Evolutionary conservation across 1,284 basidiomycete genomes (phyloP).

Genomic region (Cerioporus squamosus): DNA sequence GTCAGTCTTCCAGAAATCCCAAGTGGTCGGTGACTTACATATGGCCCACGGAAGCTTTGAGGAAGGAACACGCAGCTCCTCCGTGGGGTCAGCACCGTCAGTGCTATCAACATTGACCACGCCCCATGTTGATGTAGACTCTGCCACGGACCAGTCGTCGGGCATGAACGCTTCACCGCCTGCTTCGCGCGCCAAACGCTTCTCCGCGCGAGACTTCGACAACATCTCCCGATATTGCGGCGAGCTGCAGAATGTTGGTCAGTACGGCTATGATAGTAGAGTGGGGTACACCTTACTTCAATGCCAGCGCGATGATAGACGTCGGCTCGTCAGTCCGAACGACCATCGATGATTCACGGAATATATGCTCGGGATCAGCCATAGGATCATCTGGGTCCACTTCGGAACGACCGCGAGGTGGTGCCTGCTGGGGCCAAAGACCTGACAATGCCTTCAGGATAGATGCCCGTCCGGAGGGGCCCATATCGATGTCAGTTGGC

Average conservation of each 20-base stretch:
- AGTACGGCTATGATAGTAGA: not conserved
- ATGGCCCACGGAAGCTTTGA: conserved; percentile 82
- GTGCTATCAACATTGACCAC: conserved; percentile 78
- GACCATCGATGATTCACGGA: conserved; percentile 94
- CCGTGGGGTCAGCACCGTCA: conserved; percentile 71
- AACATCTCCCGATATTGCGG: conserved; percentile 89
- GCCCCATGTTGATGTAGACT: conserved; percentile 85
- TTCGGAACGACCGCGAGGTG: conserved; percentile 47
- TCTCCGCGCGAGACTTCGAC: conserved; percentile 72
- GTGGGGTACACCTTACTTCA: conserved; percentile 66
- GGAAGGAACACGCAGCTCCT: conserved; percentile 76
- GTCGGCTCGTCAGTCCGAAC: conserved; percentile 98
- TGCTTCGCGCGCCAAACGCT: conserved; percentile 68
- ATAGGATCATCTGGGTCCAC: conserved; percentile 67
- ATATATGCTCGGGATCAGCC: conserved; percentile 88
- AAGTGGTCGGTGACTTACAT: conserved; percentile 52
- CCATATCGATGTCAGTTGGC: conserved; percentile 57
- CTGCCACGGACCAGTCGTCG: conserved; percentile 78
- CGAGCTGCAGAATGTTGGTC: conserved; percentile 57
- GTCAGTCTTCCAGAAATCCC: conserved; percentile 12
- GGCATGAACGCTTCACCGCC: conserved; percentile 85
- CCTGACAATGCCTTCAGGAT: conserved; percentile 88
- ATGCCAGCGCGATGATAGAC: conserved; percentile 94
- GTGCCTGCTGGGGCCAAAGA: conserved; percentile 71
- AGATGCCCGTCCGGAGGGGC: conserved; percentile 61